Base-by-base conservation (phyloP, 2,329 filamentous ascomycete species). In the Xylaria sp. region DNA sequence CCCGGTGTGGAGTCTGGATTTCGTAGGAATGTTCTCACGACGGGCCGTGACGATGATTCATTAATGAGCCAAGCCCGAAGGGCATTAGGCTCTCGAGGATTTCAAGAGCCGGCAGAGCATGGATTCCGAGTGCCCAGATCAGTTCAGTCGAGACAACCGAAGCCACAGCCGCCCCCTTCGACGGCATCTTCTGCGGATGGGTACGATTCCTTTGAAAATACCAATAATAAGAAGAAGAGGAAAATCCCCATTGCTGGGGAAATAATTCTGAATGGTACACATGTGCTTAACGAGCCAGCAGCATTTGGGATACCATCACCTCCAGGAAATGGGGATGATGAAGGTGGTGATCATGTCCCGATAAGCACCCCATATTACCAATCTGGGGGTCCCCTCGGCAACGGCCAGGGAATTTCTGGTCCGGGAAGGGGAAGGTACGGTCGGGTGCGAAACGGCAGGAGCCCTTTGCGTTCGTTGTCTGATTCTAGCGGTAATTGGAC, bases 181-280 rank as follows among this genome's bases (percentile, higher is more conserved):
- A 86, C 87, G 23, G 81, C 84, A 4, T 88, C 87, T 3, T 89
- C 88, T 2, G 78, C 84, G 9, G 93, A 97, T 72, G 92, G 92
- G 11, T 97, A 97, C 73, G 94, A 99, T 74, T 94, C 91, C 5
- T 96, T 97, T 69, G 94, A 99, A 75, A 97, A 97, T 70, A 96
- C 91, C 42, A 97, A 96, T 74, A 99, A 99, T 73, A 99, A 99
- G 76, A 99, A 97, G 79, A 97, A 99, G 76, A 85, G 94, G 67
- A 99, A 99, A 76, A 97, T 99, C 44, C 94, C 94, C 0, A 92
- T 92, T 0, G 91, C 91, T 8, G 89, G 90, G 16, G 89, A 90
- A 68, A 80, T 86, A 11, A 83, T 74, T 2, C 66, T 80, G 18
- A 77, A 76, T 54, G 74, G 75, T 2, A 69, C 72, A 5, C 79